phyloP scores from a whole-genome alignment of 164 flowering plant genomes.

The Kalanchoe fedtschenkoi region DNA sequence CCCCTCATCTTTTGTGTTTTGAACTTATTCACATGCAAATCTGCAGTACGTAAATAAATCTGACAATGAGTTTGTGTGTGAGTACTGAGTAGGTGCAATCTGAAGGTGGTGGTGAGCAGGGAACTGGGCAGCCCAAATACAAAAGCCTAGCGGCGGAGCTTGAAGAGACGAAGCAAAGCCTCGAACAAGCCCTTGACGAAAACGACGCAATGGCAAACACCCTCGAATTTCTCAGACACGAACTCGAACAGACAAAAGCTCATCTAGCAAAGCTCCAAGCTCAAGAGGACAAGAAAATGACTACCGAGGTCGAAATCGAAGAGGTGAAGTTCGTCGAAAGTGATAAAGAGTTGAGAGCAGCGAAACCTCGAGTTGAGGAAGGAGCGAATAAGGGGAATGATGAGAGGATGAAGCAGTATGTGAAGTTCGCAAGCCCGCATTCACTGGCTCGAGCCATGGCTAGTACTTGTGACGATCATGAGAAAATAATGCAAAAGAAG shows the following conservation, averaged over 20 bases:
- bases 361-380: slow-evolving; percentile 2
- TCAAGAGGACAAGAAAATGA: slow-evolving; percentile 21
- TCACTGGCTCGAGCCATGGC: slow-evolving; percentile 14
- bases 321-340: slow-evolving; percentile 46
- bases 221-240: slow-evolving; percentile 49
- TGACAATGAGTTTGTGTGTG: background rate
- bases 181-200: slow-evolving; percentile 56
- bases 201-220: slow-evolving; percentile 35
- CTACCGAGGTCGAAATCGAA: slow-evolving; percentile 28
- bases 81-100: slow-evolving; percentile 8
- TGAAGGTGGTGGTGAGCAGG: slow-evolving; percentile 15
- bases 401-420: slow-evolving; percentile 66
- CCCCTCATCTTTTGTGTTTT: background rate
- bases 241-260: slow-evolving; percentile 55
- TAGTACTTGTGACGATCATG: slow-evolving; percentile 23
- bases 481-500: slow-evolving; percentile 27
- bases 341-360: slow-evolving; percentile 14
- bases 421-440: slow-evolving; percentile 36
- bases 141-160: slow-evolving; percentile 45
- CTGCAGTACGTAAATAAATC: background rate
- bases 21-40: background rate
- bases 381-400: slow-evolving; percentile 27
- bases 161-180: slow-evolving; percentile 67
- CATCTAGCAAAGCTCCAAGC: slow-evolving; percentile 48
- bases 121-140: slow-evolving; percentile 17